These are phyloP conservation scores for Aspergillus sp. DNA, from an alignment of 2,329 filamentous ascomycete genomes.

Conservation along the genomic window DNA sequence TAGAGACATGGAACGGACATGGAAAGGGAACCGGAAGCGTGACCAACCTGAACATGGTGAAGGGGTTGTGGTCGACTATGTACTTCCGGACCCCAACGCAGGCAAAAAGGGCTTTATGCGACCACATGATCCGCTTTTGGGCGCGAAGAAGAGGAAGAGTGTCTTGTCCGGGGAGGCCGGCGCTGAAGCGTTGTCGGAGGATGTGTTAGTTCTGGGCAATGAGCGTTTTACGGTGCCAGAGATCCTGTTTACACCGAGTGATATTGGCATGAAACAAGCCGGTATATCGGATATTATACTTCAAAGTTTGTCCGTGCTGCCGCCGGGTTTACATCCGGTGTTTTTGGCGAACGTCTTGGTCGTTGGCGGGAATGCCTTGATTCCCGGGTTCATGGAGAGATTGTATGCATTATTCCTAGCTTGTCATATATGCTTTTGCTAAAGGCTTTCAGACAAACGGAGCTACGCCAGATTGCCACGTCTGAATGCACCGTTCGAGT, in stretches of 20 bases:
- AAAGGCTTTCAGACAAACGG: slow-evolving; percentile 46
- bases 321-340: slow-evolving; percentile 74
- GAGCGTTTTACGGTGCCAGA: slow-evolving; percentile 89
- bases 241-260: slow-evolving; percentile 75
- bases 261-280: slow-evolving; percentile 76
- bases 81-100: slow-evolving; percentile 72
- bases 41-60: slow-evolving; percentile 20
- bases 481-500: slow-evolving; percentile 74
- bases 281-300: slow-evolving; percentile 78
- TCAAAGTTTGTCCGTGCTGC: slow-evolving; percentile 67
- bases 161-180: slow-evolving; percentile 40
- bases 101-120: slow-evolving; percentile 62
- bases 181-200: slow-evolving; percentile 55
- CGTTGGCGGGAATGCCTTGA: slow-evolving; percentile 75
- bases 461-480: slow-evolving; percentile 64
- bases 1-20: slow-evolving; percentile 69
- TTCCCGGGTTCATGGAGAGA: slow-evolving; percentile 74
- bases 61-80: slow-evolving; percentile 75
- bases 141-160: slow-evolving; percentile 47
- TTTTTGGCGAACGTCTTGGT: slow-evolving; percentile 82
- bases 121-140: slow-evolving; percentile 65
- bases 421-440: slow-evolving; percentile 7
- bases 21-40: slow-evolving; percentile 62
- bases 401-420: slow-evolving; percentile 43
- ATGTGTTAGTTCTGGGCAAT: slow-evolving; percentile 79